Evolutionary conservation across 129 eudicot genomes (phyloP).

Genomic region (Flaveria robusta): DNA sequence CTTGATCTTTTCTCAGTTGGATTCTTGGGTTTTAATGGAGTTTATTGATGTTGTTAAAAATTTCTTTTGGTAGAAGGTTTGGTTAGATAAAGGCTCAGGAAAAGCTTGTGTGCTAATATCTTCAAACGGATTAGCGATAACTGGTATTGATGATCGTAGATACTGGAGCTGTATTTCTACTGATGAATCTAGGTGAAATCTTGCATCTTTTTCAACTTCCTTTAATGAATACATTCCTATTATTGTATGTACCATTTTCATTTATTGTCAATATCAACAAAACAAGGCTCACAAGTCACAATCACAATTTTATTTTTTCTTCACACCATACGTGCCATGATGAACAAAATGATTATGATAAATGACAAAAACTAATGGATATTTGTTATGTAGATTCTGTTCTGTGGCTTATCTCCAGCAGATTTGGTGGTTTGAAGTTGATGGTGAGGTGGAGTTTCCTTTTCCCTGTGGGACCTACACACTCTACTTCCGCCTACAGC

Average conservation of each 20-base stretch:
- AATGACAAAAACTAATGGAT: conserved; percentile 9
- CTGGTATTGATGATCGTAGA: conserved; percentile 94
- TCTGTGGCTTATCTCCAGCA: conserved; percentile 89
- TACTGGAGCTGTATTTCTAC: conserved; percentile 78
- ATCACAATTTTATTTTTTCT: neutral
- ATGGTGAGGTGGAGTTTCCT: conserved; percentile 92
- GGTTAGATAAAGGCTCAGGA: conserved; percentile 87
- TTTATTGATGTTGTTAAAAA: conserved; percentile 12
- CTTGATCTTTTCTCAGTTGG: neutral
- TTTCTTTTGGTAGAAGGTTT: conserved; percentile 61
- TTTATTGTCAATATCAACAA: neutral
- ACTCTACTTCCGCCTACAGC: conserved; percentile 71
- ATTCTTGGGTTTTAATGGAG: neutral
- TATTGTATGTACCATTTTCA: neutral
- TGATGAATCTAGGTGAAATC: conserved; percentile 79
- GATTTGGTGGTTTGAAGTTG: conserved; percentile 96
- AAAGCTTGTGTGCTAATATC: conserved; percentile 78
- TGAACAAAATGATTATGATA: neutral
- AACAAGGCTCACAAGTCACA: neutral
- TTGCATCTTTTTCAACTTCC: neutral
- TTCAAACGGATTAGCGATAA: conserved; percentile 70
- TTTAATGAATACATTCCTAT: neutral
- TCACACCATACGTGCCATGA: neutral
- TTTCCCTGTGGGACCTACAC: conserved; percentile 85
- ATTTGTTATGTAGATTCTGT: conserved; percentile 51